Evolutionary conservation across 768 basidiomycete genomes (phyloP).

Genomic region (Hemileccinum impolitum): DNA sequence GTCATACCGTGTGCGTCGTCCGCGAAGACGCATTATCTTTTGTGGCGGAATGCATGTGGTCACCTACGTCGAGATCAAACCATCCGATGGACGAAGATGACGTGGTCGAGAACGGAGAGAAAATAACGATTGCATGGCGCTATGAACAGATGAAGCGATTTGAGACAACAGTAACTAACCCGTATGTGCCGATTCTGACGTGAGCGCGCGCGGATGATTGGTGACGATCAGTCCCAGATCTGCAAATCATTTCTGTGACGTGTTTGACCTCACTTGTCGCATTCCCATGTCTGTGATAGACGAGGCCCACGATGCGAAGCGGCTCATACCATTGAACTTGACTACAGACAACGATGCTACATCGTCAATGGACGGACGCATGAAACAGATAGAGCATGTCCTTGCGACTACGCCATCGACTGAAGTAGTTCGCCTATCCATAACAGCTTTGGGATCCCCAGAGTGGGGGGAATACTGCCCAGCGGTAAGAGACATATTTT

Average conservation of each 20-base stretch:
- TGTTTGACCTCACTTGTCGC: conserved; percentile 69
- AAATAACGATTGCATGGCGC: conserved; percentile 96
- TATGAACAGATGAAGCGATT: conserved; percentile 94
- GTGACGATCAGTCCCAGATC: conserved; percentile 36
- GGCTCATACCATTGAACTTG: conserved; percentile 34
- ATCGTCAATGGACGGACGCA: conserved; percentile 18
- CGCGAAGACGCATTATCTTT: conserved; percentile 56
- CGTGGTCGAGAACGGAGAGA: conserved; percentile 43
- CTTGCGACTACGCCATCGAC: conserved; percentile 32
- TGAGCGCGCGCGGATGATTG: neutral
- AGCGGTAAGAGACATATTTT: conserved; percentile 41
- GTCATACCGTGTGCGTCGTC: conserved; percentile 68
- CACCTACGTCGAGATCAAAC: conserved; percentile 31
- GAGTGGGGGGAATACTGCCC: conserved; percentile 64
- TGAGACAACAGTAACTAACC: conserved; percentile 70
- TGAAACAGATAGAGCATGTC: conserved; percentile 31
- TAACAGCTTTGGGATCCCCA: conserved; percentile 59
- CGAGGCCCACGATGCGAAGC: conserved; percentile 37
- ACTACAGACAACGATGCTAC: conserved; percentile 13
- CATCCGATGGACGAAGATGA: conserved; percentile 32
- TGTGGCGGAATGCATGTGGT: conserved; percentile 81
- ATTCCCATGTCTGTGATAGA: conserved; percentile 53
- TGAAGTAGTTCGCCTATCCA: conserved; percentile 52
- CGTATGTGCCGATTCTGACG: conserved; percentile 40
- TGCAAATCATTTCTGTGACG: conserved; percentile 58